Base-by-base conservation (phyloP, 495 filamentous ascomycete species). In the Monascus purpureus region DNA sequence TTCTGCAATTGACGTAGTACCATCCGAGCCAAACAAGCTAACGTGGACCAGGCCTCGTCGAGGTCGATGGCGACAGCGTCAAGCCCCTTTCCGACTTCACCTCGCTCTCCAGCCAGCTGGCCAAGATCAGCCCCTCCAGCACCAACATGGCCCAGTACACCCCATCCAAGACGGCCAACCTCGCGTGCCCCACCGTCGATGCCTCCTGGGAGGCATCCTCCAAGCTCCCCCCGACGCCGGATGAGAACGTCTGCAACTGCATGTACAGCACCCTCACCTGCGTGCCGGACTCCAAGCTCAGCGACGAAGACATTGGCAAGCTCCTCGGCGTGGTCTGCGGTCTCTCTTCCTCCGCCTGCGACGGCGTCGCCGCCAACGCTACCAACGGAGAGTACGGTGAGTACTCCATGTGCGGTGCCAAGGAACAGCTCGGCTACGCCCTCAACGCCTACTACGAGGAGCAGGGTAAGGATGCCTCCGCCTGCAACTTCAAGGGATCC, bases 151-250 rank as follows among this genome's bases (percentile, higher is more conserved):
- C 73, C 36, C 67, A 56, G 7, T 75, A 69, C 35, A 63, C 67
- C n/a, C 84, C 87, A 11, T 97, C 93, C 67, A 73, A 54, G 8
- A 80, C 85, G 0, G 78, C 77, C 47, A 92, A 92, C 69, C 64
- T 65, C 26, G 55, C 63, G 31, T 97, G 90, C 64, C 90, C 90
- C 8, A 61, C 63, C 8, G 61, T 74, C 13, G 63, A 55, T 35
- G 44, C 53, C 19, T 47, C 55, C 45, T 97, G 90, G 90, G 46
- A 61, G 31, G 88, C 84, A 22, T 61, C 72, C 24, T 61, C 65
- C 33, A 57, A 57, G 12, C 75, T 95, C 4, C 90, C 90, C 8
- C 90, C 90, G 2, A 75, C 72, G 13, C 84, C 82, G 4, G 80
- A 95, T 49, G 36, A 59, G 18, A 43, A 60, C 12, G 68, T 92